Base-by-base conservation (phyloP, 2,329 filamentous ascomycete genomes). In the Xylaria sp. region DNA sequence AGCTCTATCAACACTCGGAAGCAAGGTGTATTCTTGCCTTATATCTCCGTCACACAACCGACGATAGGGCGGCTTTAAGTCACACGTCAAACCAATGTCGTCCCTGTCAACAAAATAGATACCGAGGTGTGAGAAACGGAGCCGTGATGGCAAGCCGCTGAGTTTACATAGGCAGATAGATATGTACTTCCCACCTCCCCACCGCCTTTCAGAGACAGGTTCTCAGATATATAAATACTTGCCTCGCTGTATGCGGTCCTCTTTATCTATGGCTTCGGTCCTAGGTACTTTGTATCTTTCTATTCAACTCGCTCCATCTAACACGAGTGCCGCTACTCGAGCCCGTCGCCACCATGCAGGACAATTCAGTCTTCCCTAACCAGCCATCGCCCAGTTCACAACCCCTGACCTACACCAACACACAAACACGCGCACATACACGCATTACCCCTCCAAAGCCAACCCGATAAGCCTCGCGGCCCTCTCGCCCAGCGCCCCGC, bases 391-490 rank as follows among this genome's bases (percentile, higher is more conserved):
- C n/a, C n/a, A n/a, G n/a, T n/a, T n/a, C n/a, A n/a, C n/a, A n/a
- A n/a, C n/a, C n/a, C n/a, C n/a, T n/a, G n/a, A n/a, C n/a, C n/a
- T n/a, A 26, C 24, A 26, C 24, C 24, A 26, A 6, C 24, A 26
- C 24, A 11, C 24, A 26, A 6, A 13, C 29, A 34, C 4, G 4
- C 4, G 6, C 29, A 11, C 4, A 13, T 13, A 34, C 39, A 16
- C n/a, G 22, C 38, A 13, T 62, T 48, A 62, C 21, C 61, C 74
- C n/a, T 62, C 72, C 58, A 91, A 68, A 16, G 88, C 88, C 72
- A 82, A 88, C 48, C 74, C 77, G 56, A 91, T 81, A 71, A 92
- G 71, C 57, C 71, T 75, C 71, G 77, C 82, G 49, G 82, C 85
- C 59, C 83, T 75, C 18, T 86, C 85, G 49, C 83, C 85, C 73